Conservation (phyloP, 202 grass and related monocot species). For the Brachypodium distachyon region DNA sequence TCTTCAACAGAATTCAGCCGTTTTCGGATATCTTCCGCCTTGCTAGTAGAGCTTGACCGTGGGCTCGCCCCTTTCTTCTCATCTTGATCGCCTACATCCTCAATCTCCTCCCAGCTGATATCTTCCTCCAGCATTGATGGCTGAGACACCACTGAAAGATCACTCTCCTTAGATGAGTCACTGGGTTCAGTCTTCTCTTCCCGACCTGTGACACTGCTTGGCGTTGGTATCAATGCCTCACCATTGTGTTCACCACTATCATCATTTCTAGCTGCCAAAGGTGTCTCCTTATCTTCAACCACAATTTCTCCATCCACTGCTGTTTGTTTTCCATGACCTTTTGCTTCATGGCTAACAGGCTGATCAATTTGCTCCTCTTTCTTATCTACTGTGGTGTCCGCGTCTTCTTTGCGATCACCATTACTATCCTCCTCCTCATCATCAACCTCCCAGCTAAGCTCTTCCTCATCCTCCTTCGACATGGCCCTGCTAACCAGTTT, state of each 20-base stretch:
- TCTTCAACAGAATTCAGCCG: constrained; percentile 50
- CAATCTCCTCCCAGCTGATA: constrained; percentile 68
- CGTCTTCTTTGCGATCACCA: constrained; percentile 22
- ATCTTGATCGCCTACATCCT: constrained; percentile 36
- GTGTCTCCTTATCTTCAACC: background rate
- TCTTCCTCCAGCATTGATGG: constrained; percentile 48
- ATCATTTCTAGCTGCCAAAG: constrained; percentile 9
- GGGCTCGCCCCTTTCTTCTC: constrained; percentile 40
- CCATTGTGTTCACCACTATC: constrained; percentile 27
- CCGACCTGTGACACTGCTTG: background rate
- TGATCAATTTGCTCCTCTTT: constrained; percentile 26
- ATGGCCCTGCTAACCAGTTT: constrained; percentile 79
- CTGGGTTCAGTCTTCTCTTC: constrained; percentile 26
- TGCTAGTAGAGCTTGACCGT: constrained; percentile 29
- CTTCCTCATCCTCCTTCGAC: constrained; percentile 71
- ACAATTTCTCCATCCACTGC: background rate
- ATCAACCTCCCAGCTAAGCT: constrained; percentile 82
- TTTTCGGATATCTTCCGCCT: constrained; percentile 53
- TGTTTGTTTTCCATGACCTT: background rate
- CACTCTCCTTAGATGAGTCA: constrained; percentile 47
- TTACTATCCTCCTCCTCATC: constrained; percentile 52
- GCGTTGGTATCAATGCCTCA: constrained; percentile 20
- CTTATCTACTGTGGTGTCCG: background rate
- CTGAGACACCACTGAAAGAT: constrained; percentile 39
- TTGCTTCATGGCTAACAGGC: constrained; percentile 8